Base-by-base conservation (phyloP, 1,139 yeast species). In the Kazachstania sp. region DNA sequence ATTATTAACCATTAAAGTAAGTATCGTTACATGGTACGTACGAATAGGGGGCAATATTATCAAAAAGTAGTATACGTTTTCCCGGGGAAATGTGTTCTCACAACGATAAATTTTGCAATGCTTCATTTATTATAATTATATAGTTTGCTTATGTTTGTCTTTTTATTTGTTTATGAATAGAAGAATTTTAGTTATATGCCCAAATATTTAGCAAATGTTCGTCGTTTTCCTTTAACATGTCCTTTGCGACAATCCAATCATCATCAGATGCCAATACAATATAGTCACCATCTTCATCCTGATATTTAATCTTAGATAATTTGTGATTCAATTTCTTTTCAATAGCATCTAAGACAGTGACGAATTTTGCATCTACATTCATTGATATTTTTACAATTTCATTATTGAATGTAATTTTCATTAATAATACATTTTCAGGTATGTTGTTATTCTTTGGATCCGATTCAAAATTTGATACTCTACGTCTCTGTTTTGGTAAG, bases 221-320 rank as follows among this genome's bases (percentile, higher is more conserved):
- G 30, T 64, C 64, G 45, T 61, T 63, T 46, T 69, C 71, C 45
- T 52, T 59, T 41, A 69, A 57, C 72, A 71, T 71, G 41, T 70
- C 73, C 45, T 65, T 70, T 2, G 70, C 75, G 41, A 71, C 68
- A 5, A 51, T 53, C 75, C 75, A 71, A 64, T 92, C 90, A 49
- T 90, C 97, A 54, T 84, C 86, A 39, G 90, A 79, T 58, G 82
- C 87, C 69, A 92, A 79, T 45, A 86, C 81, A 43, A 92, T 95
- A 64, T 80, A 84, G 64, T 92, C 98, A 18, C 95, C 97, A 64
- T 92, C 98, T 66, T 92, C 98, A 67, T 92, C 98, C 63, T 81
- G 82, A 61, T 88, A 92, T 64, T 83, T 83, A 52, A 92, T 73
- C 59, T 82, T 73, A 43, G 66, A 63, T 11, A 62, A 51, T 12